Base-by-base conservation (phyloP, 2,329 filamentous ascomycete genomes). In the Hypoxylon sp. region DNA sequence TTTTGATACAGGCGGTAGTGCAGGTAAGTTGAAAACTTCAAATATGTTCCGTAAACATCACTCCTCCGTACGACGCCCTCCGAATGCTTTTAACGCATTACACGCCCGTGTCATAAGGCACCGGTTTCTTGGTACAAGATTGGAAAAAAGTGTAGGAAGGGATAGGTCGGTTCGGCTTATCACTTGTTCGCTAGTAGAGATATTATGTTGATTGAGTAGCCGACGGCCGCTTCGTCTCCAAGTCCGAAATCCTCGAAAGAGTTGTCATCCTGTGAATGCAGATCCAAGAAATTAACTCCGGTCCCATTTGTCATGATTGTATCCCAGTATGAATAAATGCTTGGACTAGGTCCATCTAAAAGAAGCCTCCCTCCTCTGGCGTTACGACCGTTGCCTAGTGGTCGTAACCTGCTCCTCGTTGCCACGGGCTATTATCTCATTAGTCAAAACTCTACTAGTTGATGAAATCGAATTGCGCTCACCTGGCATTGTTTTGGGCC, bases 321-420 rank as follows among this genome's bases (percentile, higher is more conserved):
- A 71, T 69, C 68, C 66, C 64, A 62, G 67, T 73, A 73, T 70
- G 63, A 73, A 74, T 67, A 73, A 70, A 68, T 24, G 53, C 52
- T 66, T 61, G 66, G 70, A 69, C 38, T 36, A 63, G 49, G 40
- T 56, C 60, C 67, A 71, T 55, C 66, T 74, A 72, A 51, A 72
- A 73, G 58, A 73, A 75, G 33, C 69, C 61, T 64, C 68, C 69
- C 48, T 61, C 69, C 26, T 68, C 63, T 45, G 64, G 68, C 46
- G 68, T 65, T 30, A 70, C 44, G 58, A 64, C 57, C 71, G 55
- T 57, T 48, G 46, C 66, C 68, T 80, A 82, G 74, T 82, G 78
- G 48, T 86, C 84, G 73, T 86, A 86, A 66, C 84, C 84, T 57
- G 84, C 84, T 71, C 84, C 84, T 70, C 84, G 82, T 77, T 86